A percentile compares a stretch with the other conserved stretches of the same genome.
Evolutionary conservation across 768 basidiomycete genomes (phyloP).

Genomic region (Termitomyces titanicus): DNA sequence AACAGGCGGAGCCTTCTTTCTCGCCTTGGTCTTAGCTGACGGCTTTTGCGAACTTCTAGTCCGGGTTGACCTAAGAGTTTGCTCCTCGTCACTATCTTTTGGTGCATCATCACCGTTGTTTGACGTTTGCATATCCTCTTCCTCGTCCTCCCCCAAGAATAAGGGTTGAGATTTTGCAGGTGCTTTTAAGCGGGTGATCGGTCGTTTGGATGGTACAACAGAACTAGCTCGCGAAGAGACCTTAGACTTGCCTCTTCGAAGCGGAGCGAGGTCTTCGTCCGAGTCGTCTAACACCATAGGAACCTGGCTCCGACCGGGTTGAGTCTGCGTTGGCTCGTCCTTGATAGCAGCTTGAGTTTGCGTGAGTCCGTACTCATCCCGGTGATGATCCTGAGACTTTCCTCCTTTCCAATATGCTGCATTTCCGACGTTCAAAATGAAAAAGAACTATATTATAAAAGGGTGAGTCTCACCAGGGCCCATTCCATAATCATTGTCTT

Average conservation of each 20-base stretch:
- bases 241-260: slow-evolving; percentile 20
- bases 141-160: slow-evolving; percentile 51
- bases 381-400: slow-evolving; percentile 17
- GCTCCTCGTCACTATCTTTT: slow-evolving; percentile 21
- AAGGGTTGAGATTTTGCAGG: slow-evolving; percentile 37
- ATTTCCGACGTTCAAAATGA: not conserved
- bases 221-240: slow-evolving; percentile 25
- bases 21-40: slow-evolving; percentile 20
- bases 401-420: slow-evolving; percentile 53
- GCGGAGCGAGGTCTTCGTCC: slow-evolving; percentile 19
- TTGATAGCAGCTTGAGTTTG: slow-evolving; percentile 15
- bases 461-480: slow-evolving; percentile 39
- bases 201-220: slow-evolving; percentile 17
- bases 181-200: slow-evolving; percentile 18
- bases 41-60: slow-evolving; percentile 18
- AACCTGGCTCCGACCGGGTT: slow-evolving; percentile 19
- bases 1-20: slow-evolving; percentile 31
- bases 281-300: slow-evolving; percentile 29
- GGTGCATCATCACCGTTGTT: slow-evolving; percentile 21
- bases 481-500: slow-evolving; percentile 52
- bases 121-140: slow-evolving; percentile 16
- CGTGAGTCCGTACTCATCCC: slow-evolving; percentile 15
- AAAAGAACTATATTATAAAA: slow-evolving; percentile 4
- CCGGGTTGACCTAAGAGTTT: slow-evolving; percentile 26
- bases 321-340: slow-evolving; percentile 14